Evolutionary conservation across 805 yeast species (phyloP).

Genomic region (Pichia exigua): DNA sequence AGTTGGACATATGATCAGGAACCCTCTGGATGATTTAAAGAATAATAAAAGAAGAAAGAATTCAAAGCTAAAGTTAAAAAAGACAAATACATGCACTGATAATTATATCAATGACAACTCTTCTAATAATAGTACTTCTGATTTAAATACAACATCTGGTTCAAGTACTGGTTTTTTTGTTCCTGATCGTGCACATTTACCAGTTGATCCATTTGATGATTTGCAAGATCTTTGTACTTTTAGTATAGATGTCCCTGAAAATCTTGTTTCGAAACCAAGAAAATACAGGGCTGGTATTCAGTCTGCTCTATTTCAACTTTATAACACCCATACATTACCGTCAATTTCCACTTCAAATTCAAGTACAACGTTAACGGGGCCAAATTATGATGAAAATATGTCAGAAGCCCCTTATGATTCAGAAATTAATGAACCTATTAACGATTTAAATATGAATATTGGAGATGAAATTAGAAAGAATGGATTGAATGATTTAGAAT

Average conservation of each 20-base stretch:
- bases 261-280: conserved; percentile 34
- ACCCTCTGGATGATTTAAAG: conserved; percentile 20
- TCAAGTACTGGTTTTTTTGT: conserved; percentile 3
- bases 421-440: not conserved
- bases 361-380: not conserved
- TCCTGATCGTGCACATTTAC: conserved; percentile 8
- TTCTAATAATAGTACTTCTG: not conserved
- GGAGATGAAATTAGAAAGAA: conserved; percentile 4
- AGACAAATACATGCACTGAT: not conserved
- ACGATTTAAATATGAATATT: conserved; percentile 3
- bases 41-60: not conserved
- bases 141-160: not conserved
- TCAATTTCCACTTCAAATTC: conserved; percentile 1
- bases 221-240: conserved; percentile 18
- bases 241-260: conserved; percentile 43
- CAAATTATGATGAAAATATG: not conserved
- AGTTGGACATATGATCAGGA: conserved; percentile 24
- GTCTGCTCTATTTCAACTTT: conserved; percentile 66
- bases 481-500: not conserved
- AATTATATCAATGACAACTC: not conserved
- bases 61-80: not conserved
- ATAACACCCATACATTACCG: conserved; percentile 36
- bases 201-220: conserved; percentile 19
- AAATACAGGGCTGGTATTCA: conserved; percentile 81
- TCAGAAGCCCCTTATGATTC: not conserved